phyloP scores from a whole-genome alignment of 305 asterid genomes.

The Fraxinus xanthoxyloides region DNA sequence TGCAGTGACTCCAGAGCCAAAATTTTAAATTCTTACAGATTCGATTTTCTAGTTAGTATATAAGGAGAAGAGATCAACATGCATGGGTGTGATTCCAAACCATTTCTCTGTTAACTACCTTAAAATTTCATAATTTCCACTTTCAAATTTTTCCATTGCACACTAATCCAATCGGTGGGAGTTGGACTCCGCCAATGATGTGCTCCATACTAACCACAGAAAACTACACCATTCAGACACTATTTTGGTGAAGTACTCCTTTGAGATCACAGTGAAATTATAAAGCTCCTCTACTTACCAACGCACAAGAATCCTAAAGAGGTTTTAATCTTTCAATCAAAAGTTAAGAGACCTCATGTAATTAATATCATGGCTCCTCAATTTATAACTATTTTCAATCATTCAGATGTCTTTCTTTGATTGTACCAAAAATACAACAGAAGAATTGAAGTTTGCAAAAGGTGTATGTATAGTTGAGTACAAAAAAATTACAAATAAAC shows the following conservation, averaged over 20 bases:
- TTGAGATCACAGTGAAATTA: neutral
- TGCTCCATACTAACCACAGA: neutral
- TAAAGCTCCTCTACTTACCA: neutral
- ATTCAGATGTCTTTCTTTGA: neutral
- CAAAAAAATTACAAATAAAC: neutral
- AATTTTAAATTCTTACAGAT: neutral
- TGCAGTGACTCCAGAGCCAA: neutral
- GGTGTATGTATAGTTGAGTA: neutral
- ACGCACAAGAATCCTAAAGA: neutral
- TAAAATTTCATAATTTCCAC: neutral
- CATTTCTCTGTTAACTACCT: neutral
- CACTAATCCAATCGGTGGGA: neutral
- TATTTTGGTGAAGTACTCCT: neutral
- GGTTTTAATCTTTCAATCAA: neutral
- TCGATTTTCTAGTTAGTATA: neutral
- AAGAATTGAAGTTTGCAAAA: neutral
- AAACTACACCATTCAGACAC: neutral
- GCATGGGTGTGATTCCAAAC: neutral
- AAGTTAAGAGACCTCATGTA: neutral
- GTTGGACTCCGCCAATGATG: neutral
- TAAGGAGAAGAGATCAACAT: neutral
- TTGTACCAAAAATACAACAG: neutral
- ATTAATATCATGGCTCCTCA: neutral
- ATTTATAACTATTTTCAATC: neutral
- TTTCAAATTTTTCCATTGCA: neutral